phyloP scores from a whole-genome alignment of 2,329 filamentous ascomycete species.

The Talaromyces sp. region DNA sequence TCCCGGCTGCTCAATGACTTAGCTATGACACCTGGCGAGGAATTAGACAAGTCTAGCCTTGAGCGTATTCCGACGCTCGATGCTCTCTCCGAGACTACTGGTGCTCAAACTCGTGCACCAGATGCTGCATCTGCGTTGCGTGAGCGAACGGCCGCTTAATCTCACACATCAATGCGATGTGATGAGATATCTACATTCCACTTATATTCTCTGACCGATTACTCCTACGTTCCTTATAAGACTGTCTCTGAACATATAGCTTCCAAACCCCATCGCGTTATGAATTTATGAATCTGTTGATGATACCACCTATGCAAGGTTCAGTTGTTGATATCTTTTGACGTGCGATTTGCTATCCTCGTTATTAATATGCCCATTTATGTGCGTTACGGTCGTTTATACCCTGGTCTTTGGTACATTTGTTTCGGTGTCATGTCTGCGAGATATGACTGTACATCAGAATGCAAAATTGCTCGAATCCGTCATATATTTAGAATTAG shows the following conservation, averaged over 20 bases:
- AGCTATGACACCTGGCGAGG: constrained; percentile 15
- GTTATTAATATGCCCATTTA: not conserved
- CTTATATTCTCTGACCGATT: not conserved
- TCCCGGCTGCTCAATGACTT: constrained; percentile 24
- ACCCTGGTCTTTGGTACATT: not conserved
- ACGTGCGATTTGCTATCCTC: not conserved
- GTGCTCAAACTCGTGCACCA: constrained; percentile 20
- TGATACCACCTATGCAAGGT: constrained; percentile 12
- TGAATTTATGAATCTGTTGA: constrained; percentile 11
- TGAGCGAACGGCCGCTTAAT: constrained; percentile 4
- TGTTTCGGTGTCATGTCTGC: not conserved
- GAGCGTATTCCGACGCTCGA: constrained; percentile 40
- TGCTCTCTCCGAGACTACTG: constrained; percentile 28
- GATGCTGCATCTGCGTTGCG: constrained; percentile 17
- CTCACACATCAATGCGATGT: not conserved
- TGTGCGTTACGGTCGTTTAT: constrained; percentile 6
- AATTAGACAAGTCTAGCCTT: constrained; percentile 28
- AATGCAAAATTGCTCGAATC: not conserved
- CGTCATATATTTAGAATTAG: not conserved
- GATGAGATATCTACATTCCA: not conserved
- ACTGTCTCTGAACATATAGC: not conserved
- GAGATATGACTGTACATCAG: not conserved
- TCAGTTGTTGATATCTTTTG: not conserved
- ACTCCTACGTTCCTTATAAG: not conserved
- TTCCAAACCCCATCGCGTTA: not conserved